Conservation (phyloP, 805 yeast genomes). For the Zygoascus biomembranicola region DNA sequence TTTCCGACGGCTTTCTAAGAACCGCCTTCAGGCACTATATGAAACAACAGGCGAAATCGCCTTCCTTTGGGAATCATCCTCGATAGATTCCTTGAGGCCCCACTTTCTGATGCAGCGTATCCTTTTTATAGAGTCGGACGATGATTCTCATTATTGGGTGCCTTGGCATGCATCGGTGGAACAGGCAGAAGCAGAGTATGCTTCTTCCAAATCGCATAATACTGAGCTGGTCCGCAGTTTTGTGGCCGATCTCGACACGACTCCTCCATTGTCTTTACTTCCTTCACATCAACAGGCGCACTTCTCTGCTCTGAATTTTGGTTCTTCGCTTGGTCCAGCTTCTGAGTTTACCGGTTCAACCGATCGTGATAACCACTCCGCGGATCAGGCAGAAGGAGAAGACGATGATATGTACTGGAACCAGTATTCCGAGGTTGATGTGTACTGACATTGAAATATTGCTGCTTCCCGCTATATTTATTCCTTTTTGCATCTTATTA, state of each 20-base stretch:
- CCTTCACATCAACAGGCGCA: neutral
- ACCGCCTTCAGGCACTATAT: slow-evolving; percentile 13
- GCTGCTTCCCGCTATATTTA: too few relatives aligned
- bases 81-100: slow-evolving; percentile 12
- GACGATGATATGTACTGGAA: slow-evolving; percentile 12
- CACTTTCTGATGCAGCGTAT: slow-evolving; percentile 8
- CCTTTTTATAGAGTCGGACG: slow-evolving; percentile 16
- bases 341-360: too few relatives aligned
- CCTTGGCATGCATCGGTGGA: slow-evolving; percentile 15
- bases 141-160: slow-evolving; percentile 17
- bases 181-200: slow-evolving; percentile 15
- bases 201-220: neutral
- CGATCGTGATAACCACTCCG: too few relatives aligned
- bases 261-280: neutral
- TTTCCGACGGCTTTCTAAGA: slow-evolving; percentile 12
- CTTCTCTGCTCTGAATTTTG: neutral
- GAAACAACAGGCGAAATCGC: slow-evolving; percentile 8
- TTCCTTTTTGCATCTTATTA: too few relatives aligned
- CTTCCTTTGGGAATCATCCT: slow-evolving; percentile 20
- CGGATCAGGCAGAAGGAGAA: neutral
- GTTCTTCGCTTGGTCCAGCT: neutral
- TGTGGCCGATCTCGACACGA: neutral
- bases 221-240: neutral
- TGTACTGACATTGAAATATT: neutral
- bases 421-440: slow-evolving; percentile 6